Evolutionary conservation across 331 rosid species (phyloP).

Genomic region (Quercus phellos): DNA sequence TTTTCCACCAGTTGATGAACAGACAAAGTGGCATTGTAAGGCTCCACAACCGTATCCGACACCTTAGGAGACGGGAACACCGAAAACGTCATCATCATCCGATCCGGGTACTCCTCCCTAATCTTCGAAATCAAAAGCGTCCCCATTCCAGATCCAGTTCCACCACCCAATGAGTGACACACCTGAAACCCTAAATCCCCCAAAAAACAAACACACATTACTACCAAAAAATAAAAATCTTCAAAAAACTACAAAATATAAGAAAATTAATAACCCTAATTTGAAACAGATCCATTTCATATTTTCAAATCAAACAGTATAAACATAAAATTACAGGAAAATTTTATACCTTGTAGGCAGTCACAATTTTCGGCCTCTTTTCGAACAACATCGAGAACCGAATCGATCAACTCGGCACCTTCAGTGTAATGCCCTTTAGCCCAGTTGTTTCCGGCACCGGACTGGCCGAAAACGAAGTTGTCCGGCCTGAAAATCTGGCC

Average conservation of each 20-base stretch:
- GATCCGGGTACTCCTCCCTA: slow-evolving; percentile 74
- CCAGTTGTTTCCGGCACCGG: slow-evolving; percentile 74
- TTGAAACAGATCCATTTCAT: neutral
- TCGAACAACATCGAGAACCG: slow-evolving; percentile 70
- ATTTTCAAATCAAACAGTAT: neutral
- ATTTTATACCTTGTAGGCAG: slow-evolving; percentile 58
- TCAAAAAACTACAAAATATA: too few relatives aligned
- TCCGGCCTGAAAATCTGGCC: slow-evolving; percentile 77
- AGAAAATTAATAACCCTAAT: too few relatives aligned
- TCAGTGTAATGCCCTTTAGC: slow-evolving; percentile 75
- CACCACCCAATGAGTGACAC: slow-evolving; percentile 78
- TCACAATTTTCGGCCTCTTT: slow-evolving; percentile 80
- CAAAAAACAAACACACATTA: neutral
- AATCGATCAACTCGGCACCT: slow-evolving; percentile 70
- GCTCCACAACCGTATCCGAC: slow-evolving; percentile 77
- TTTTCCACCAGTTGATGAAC: slow-evolving; percentile 80
- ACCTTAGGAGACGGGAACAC: slow-evolving; percentile 82
- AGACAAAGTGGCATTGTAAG: slow-evolving; percentile 72
- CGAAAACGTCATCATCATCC: slow-evolving; percentile 81
- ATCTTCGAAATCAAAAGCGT: slow-evolving; percentile 70
- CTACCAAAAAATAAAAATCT: neutral
- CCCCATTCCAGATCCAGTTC: slow-evolving; percentile 89
- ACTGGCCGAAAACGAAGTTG: slow-evolving; percentile 69
- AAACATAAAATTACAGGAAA: too few relatives aligned
- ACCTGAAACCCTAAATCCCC: slow-evolving; percentile 62